A percentile compares a stretch with the other conserved stretches of the same genome.
Evolutionary conservation across 129 eudicot genomes (phyloP).

Genomic region (Sambucus nigra): DNA sequence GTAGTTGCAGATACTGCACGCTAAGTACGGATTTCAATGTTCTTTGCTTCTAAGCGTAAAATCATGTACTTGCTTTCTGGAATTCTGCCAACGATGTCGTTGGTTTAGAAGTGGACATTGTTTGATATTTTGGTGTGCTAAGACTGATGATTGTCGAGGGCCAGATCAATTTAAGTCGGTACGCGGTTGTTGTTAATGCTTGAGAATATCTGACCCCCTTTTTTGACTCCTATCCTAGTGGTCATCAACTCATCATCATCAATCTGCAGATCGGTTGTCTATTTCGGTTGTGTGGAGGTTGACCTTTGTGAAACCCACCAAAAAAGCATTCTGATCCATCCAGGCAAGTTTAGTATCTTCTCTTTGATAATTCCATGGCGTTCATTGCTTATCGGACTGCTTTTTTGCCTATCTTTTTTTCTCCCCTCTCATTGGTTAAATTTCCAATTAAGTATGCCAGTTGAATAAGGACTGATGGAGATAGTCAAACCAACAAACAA

Average conservation of each 20-base stretch:
- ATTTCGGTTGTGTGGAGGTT: constrained; percentile 10
- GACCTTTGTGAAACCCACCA: constrained; percentile 29
- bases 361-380: constrained; percentile 18
- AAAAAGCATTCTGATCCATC: constrained; percentile 4
- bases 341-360: constrained; percentile 2
- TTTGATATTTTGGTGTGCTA: constrained; percentile 5
- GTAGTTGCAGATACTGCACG: constrained; percentile 8
- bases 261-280: background rate
- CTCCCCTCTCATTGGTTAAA: background rate
- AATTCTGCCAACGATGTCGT: constrained; percentile 2
- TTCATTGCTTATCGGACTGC: constrained; percentile 21
- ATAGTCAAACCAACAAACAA: constrained; percentile 27
- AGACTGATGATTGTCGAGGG: background rate
- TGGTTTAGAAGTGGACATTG: background rate
- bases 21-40: constrained; percentile 1
- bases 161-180: constrained; percentile 1
- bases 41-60: constrained; percentile 22
- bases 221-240: constrained; percentile 9
- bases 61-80: constrained; percentile 9
- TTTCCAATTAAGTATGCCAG: constrained; percentile 7
- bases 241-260: constrained; percentile 11
- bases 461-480: constrained; percentile 19
- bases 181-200: background rate
- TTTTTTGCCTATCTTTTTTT: constrained; percentile 14
- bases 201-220: background rate